Base-by-base conservation (phyloP, 2,329 filamentous ascomycete genomes). In the Penicillium sp. region DNA sequence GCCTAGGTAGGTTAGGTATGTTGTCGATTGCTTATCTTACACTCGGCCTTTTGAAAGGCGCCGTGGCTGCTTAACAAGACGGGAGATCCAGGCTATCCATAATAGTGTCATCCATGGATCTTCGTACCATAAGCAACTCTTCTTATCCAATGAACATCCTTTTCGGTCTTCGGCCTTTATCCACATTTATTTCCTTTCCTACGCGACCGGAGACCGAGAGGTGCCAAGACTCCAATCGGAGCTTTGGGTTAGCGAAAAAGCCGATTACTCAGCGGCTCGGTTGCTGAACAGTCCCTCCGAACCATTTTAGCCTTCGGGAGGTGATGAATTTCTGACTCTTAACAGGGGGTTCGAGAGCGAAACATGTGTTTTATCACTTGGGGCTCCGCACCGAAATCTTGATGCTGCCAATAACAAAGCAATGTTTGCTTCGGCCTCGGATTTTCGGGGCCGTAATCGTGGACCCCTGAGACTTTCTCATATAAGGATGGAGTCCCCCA, bases 401-500 rank as follows among this genome's bases (percentile, higher is more conserved):
- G 3, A 51, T 31, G 37, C 25, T 31, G 13, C 53, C 29, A 56
- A 50, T 50, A 9, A 40, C 3, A 29, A 12, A 38, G 8, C 15
- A 37, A 38, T 33, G 12, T 50, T 37, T 23, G 19, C 15, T 25
- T 55, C 53, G 38, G 38, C 27, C n/a, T 55, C 46, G 46, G 53
- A 9, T 10, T 25, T 48, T n/a, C 21, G 50, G 29, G 15, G 19
- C 31, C 27, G 19, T 9, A 27, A 6, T 31, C 17, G 29, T 33
- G 21, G 40, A 35, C 27, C 42, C 51, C n/a, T 29, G 23, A 27
- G 8, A 31, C 17, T 17, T 35, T 35, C 29, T 56, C 53, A 45
- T 42, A 50, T 29, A 46, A 58, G 23, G 40, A 55, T 58, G 35
- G 38, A 31, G 12, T 45, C 17, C 15, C 41, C 35, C n/a, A 19